Conservation (phyloP, 257 asterid species). For the Scutellaria minor region DNA sequence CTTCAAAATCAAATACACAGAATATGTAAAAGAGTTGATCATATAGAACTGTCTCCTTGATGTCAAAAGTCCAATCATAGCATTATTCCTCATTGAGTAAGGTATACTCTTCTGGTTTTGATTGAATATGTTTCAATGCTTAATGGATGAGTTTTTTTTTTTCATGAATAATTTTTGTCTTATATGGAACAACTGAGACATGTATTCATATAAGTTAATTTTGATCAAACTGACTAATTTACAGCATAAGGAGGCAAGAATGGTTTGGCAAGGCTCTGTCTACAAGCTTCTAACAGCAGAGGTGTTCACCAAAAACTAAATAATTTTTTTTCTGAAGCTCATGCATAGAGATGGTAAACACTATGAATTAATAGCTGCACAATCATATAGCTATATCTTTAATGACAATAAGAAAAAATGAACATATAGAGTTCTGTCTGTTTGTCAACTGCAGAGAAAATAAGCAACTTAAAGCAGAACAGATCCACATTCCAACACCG, state of each 20-base stretch:
- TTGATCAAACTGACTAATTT: conserved; percentile 14
- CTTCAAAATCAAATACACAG: not conserved
- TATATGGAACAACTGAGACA: not conserved
- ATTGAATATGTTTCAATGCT: not conserved
- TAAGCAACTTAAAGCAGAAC: conserved; percentile 3
- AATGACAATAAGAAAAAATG: conserved; percentile 7
- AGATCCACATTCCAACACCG: conserved; percentile 12
- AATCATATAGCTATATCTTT: conserved; percentile 11
- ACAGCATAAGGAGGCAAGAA: conserved; percentile 12
- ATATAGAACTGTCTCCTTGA: not conserved
- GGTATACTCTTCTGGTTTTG: not conserved
- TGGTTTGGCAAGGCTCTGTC: not conserved
- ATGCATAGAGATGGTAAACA: not conserved
- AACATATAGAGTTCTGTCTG: not conserved
- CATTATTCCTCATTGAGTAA: conserved; percentile 12
- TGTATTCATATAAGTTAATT: not conserved
- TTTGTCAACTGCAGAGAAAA: not conserved
- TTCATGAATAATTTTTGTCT: not conserved
- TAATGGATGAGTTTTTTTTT: not conserved
- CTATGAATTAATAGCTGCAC: conserved; percentile 16
- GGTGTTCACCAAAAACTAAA: conserved; percentile 10
- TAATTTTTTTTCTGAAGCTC: not conserved
- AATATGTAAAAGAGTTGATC: not conserved
- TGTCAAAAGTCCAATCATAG: conserved; percentile 4
- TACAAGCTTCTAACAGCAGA: conserved; percentile 15